Conservation (phyloP, 1,284 basidiomycete genomes). For the Agaricales sp. region DNA sequence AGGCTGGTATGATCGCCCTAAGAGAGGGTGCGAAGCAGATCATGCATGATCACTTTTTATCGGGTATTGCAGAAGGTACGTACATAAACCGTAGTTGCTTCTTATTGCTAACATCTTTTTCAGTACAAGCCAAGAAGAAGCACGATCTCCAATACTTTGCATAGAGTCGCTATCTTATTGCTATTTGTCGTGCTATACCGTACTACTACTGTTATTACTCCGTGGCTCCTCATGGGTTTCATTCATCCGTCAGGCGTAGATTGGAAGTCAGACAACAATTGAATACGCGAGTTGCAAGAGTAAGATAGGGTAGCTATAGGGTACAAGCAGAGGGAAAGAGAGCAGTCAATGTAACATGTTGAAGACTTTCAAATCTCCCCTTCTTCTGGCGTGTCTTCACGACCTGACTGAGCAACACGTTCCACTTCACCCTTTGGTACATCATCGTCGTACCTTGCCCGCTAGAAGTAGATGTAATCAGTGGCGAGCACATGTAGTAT, state of each 20-base stretch:
- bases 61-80: constrained; percentile 84
- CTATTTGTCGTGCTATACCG: too few species aligned
- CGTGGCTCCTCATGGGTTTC: too few species aligned
- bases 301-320: too few species aligned
- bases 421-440: constrained; percentile 24
- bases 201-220: too few species aligned
- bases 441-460: constrained; percentile 42
- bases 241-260: too few species aligned
- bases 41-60: constrained; percentile 88
- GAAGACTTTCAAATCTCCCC: constrained; percentile 68
- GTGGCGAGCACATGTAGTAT: constrained; percentile 13
- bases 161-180: constrained; percentile 32
- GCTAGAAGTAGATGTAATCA: constrained; percentile 23
- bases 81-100: constrained; percentile 8
- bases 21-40: constrained; percentile 89
- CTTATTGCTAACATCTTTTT: constrained; percentile 11
- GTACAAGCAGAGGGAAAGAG: too few species aligned
- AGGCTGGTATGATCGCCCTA: constrained; percentile 97
- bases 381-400: constrained; percentile 66
- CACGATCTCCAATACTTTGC: constrained; percentile 89
- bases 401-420: constrained; percentile 24
- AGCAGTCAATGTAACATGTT: too few species aligned
- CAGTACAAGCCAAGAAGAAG: constrained; percentile 95
- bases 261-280: not conserved
- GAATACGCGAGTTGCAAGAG: too few species aligned